Evolutionary conservation across 768 basidiomycete species (phyloP).

Genomic region (Wakefieldia striispora): DNA sequence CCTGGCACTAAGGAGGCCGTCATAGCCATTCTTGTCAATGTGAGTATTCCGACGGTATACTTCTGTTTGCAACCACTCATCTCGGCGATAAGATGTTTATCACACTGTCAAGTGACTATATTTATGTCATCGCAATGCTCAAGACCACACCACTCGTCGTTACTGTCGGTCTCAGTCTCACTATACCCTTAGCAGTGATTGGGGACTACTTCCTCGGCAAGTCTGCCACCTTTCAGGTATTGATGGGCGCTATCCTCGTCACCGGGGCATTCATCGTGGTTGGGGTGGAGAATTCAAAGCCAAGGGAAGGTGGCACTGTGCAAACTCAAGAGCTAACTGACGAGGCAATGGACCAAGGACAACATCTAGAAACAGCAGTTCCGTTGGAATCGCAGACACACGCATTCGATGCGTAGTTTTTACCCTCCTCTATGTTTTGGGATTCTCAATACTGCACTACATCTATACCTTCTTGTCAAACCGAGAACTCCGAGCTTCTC

Average conservation of each 20-base stretch:
- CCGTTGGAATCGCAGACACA: slow-evolving; percentile 6
- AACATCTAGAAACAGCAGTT: slow-evolving; percentile 7
- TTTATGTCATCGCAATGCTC: slow-evolving; percentile 89
- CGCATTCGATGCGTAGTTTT: background rate
- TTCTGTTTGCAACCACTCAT: background rate
- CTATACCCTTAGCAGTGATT: slow-evolving; percentile 87
- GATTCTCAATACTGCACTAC: too few species aligned
- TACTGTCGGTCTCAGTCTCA: slow-evolving; percentile 88
- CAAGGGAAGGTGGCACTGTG: slow-evolving; percentile 32
- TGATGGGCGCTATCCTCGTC: slow-evolving; percentile 76
- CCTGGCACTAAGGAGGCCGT: slow-evolving; percentile 54
- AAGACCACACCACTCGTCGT: slow-evolving; percentile 95
- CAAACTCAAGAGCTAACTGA: slow-evolving; percentile 1
- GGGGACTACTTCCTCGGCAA: slow-evolving; percentile 72
- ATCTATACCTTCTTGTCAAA: too few species aligned
- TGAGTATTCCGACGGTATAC: slow-evolving; percentile 29
- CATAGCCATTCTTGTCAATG: slow-evolving; percentile 53
- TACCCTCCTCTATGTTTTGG: background rate
- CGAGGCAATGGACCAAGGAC: slow-evolving; percentile 2
- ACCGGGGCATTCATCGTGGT: slow-evolving; percentile 74
- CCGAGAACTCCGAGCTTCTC: too few species aligned
- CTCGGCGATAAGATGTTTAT: slow-evolving; percentile 70
- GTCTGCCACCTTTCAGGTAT: slow-evolving; percentile 54
- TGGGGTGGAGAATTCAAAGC: slow-evolving; percentile 53
- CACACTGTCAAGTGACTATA: slow-evolving; percentile 79